phyloP scores from a whole-genome alignment of 2,329 filamentous ascomycete genomes.

The Apiospora malaysiana region DNA sequence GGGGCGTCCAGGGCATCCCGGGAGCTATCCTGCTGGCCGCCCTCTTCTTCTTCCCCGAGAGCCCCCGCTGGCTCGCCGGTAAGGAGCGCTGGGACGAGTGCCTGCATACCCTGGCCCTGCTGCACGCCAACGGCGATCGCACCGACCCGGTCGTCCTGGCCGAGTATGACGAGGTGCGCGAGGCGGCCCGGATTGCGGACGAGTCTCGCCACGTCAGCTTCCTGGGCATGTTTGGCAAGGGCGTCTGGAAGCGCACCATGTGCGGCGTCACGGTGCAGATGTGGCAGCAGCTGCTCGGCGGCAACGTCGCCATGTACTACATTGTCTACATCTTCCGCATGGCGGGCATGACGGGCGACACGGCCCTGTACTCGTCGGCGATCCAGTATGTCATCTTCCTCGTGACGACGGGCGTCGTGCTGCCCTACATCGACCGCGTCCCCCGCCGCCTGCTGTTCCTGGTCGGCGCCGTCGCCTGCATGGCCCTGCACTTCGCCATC shows the following conservation, averaged over 20 bases:
- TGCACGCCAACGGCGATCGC: conserved; percentile 26
- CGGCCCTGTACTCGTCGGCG: conserved; percentile 53
- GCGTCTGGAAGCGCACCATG: conserved; percentile 57
- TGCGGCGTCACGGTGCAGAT: conserved; percentile 60
- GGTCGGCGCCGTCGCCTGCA: conserved; percentile 51
- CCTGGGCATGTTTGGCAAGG: conserved; percentile 51
- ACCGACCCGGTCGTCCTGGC: conserved; percentile 53
- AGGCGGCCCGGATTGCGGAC: conserved; percentile 45
- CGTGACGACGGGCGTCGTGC: conserved; percentile 55
- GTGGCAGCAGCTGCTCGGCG: conserved; percentile 62
- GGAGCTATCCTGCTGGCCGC: conserved; percentile 53
- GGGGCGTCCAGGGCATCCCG: conserved; percentile 57
- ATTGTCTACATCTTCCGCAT: conserved; percentile 68
- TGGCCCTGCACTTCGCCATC: conserved; percentile 53
- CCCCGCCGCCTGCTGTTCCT: conserved; percentile 55
- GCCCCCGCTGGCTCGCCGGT: conserved; percentile 61
- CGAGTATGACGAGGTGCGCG: conserved; percentile 42
- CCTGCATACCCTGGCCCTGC: conserved; percentile 27
- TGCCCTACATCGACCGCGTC: conserved; percentile 55
- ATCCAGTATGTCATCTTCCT: conserved; percentile 63
- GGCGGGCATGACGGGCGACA: conserved; percentile 53
- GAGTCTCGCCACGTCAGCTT: conserved; percentile 47
- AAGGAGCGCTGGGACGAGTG: conserved; percentile 48
- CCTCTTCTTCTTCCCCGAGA: conserved; percentile 64
- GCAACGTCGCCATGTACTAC: conserved; percentile 65